Evolutionary conservation across 371 early-diverging fungal genomes (phyloP).

Genomic region (Syncephalastrum contaminatum): DNA sequence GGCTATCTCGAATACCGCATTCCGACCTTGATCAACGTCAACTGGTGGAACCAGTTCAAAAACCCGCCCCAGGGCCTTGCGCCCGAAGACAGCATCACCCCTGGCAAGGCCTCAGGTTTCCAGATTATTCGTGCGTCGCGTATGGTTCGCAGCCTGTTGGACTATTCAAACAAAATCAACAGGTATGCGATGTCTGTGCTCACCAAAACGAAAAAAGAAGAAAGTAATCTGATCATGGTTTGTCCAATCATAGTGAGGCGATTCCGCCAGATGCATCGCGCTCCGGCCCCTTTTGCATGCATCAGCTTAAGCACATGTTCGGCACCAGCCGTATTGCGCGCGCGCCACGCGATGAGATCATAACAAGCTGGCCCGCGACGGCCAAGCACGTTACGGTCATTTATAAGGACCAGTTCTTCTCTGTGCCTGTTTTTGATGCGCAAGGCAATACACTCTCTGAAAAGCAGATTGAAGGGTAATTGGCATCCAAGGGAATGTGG

Average conservation of each 20-base stretch:
- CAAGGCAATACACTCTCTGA: conserved; percentile 70
- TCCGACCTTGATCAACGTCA: conserved; percentile 81
- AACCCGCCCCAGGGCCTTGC: conserved; percentile 57
- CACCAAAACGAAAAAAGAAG: no score
- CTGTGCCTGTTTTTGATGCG: conserved; percentile 69
- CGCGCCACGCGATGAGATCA: conserved; percentile 64
- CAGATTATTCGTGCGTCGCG: conserved; percentile 83
- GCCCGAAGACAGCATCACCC: conserved; percentile 28
- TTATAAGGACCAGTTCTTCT: conserved; percentile 80
- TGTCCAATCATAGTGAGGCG: conserved; percentile 32
- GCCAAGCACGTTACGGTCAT: conserved; percentile 82
- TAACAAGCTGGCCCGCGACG: conserved; percentile 68
- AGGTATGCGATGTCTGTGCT: conserved; percentile 29
- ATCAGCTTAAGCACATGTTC: conserved; percentile 85
- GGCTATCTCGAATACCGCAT: conserved; percentile 91
- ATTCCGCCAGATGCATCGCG: conserved; percentile 72
- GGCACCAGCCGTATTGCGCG: conserved; percentile 80
- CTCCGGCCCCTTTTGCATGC: conserved; percentile 84
- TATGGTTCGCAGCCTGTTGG: conserved; percentile 64
- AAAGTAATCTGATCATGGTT: not conserved
- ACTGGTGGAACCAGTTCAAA: conserved; percentile 81
- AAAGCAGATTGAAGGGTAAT: conserved; percentile 59
- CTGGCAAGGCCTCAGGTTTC: conserved; percentile 62
- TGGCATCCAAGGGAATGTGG: not conserved
- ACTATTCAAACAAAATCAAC: conserved; percentile 76